These are phyloP conservation scores for Byssoonygena ceratinophila DNA, from an alignment of 2,329 filamentous ascomycete genomes.

Conservation along the genomic window DNA sequence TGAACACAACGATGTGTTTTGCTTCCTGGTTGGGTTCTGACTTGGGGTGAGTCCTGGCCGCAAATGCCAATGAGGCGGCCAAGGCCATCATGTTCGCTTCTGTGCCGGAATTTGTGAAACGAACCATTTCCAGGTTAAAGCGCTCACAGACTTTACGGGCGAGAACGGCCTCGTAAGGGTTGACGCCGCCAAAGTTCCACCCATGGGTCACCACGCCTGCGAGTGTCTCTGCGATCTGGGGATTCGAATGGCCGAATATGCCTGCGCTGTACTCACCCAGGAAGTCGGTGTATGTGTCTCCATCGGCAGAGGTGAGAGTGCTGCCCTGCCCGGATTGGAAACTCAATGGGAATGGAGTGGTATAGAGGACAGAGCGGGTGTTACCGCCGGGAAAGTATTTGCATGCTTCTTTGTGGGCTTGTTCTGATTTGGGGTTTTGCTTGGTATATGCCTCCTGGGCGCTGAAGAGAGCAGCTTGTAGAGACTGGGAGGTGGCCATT, in stretches of 20 bases:
- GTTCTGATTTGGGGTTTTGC: neutral
- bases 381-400: neutral
- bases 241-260: slow-evolving; percentile 55
- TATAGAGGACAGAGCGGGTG: neutral
- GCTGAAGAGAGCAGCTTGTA: neutral
- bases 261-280: slow-evolving; percentile 55
- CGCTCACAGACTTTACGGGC: slow-evolving; percentile 45
- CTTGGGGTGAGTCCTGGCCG: slow-evolving; percentile 20
- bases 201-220: slow-evolving; percentile 39
- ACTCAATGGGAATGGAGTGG: slow-evolving; percentile 27
- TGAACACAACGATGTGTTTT: slow-evolving; percentile 43
- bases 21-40: neutral
- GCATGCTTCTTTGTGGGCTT: slow-evolving; percentile 1
- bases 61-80: slow-evolving; percentile 42
- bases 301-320: slow-evolving; percentile 23
- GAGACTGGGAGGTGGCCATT: neutral
- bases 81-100: slow-evolving; percentile 54
- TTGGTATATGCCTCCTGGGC: neutral
- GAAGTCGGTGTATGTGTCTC: slow-evolving; percentile 19
- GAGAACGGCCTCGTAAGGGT: slow-evolving; percentile 42
- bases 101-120: slow-evolving; percentile 57
- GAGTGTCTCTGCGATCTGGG: slow-evolving; percentile 43
- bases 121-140: slow-evolving; percentile 47
- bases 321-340: slow-evolving; percentile 23
- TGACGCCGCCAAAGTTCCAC: slow-evolving; percentile 47